Evolutionary conservation across 208 protist species (phyloP), one percentile per base, ranked within the genome.

Genomic region (Crithidia thermophila): DNA sequence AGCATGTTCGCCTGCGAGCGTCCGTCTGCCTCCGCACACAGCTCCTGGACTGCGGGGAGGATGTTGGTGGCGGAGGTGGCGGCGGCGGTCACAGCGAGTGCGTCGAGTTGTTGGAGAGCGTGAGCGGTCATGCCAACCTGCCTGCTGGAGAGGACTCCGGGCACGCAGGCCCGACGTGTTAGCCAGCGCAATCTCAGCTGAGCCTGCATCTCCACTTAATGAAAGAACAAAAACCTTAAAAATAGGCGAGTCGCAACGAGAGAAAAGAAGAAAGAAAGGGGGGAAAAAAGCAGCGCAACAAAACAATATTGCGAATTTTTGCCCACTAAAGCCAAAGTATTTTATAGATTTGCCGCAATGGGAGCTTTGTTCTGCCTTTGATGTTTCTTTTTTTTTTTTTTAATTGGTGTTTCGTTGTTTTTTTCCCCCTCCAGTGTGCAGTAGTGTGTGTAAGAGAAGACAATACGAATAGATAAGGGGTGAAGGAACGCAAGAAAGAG

Each of bases 1-100:
- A 90, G 76, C 16, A 84, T 42, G 49, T 86, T 90, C 13, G 80
- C 77, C 40, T 75, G 57, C 36, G 80, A 81, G 16, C 84, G 79
- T 9, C 67, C 65, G 46, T 90, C 80, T 1, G 77, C 64, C 6
- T 43, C 46, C 0, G 16, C 39, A 45, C 73, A 73, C 13, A 76
- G 58, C 5, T 70, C 39, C 42, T 52, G 16, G 0, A 88, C 23
- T 5, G 62, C 37, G n/a, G 62, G 23, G 3, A 88, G 52, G 25
- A 80, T 23, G 13, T 23, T 58, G 0, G 36, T n/a, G 8, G 21
- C 7, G 3, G 50, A 16, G 13, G 59, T 13, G 0, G 59, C 27
- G 20, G 33, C 16, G 0, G 40, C 23, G 10, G 39, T n/a, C 1
- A 74, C 59, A 6, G 23, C 16, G 4, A 87, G 73, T 25, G 56